Percentiles rank a stretch among this genome's conserved stretches.
Evolutionary conservation across 2,329 filamentous ascomycete species (phyloP).

Genomic region (Aspergillus aculeatinus): DNA sequence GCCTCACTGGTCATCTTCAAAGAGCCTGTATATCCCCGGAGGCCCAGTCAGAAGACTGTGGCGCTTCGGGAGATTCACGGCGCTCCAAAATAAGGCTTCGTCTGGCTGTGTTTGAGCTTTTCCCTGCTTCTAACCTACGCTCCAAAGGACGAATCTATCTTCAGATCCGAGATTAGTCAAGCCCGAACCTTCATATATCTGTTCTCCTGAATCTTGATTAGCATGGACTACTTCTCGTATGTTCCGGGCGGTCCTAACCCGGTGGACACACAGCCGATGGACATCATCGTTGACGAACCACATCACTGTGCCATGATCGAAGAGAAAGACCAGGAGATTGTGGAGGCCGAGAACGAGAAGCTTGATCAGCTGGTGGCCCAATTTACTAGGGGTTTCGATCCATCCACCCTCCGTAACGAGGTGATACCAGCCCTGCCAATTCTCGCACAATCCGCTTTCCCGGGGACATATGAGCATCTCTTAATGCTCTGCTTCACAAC

Average conservation of each 20-base stretch:
- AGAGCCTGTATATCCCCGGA: background rate
- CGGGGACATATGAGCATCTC: constrained; percentile 27
- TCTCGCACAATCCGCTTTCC: constrained; percentile 10
- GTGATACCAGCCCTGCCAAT: constrained; percentile 13
- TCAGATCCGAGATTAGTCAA: background rate
- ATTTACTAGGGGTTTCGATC: constrained; percentile 24
- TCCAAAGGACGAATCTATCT: too few relatives aligned
- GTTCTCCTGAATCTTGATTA: background rate
- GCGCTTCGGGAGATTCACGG: background rate
- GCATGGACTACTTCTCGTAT: background rate
- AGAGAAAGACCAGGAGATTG: constrained; percentile 12
- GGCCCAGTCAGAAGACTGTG: background rate
- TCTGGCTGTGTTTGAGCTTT: background rate
- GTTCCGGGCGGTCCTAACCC: background rate
- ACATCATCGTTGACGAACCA: constrained; percentile 13
- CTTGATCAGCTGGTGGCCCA: constrained; percentile 15
- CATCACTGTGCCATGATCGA: constrained; percentile 10
- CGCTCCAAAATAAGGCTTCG: background rate
- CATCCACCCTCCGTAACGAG: constrained; percentile 15
- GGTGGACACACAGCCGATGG: background rate
- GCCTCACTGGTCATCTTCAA: background rate
- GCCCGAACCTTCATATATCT: background rate
- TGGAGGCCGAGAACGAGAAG: constrained; percentile 13
- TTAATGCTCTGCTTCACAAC: constrained; percentile 22
- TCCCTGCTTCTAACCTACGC: background rate